Evolutionary conservation across 1,284 basidiomycete genomes (phyloP).

Genomic region (Cryptococcus maquisensis): DNA sequence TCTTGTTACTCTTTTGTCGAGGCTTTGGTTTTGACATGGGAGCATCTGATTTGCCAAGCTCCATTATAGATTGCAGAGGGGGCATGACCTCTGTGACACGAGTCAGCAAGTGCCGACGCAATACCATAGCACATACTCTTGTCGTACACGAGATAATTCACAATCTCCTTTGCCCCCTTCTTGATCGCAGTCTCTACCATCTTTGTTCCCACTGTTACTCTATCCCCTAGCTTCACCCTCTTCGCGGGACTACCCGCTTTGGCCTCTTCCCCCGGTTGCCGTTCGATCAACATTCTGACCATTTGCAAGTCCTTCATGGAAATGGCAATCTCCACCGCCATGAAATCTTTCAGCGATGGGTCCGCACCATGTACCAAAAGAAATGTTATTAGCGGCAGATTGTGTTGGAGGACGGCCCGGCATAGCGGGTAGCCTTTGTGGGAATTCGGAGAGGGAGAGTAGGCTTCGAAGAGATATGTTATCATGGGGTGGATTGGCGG

Average conservation of each 20-base stretch:
- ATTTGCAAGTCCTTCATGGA: conserved; percentile 59
- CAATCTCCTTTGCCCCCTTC: conserved; percentile 56
- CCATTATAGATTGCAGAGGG: conserved; percentile 18
- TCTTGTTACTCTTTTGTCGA: conserved; percentile 1
- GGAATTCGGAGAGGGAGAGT: conserved; percentile 56
- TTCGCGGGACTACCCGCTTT: conserved; percentile 6
- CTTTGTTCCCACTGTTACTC: conserved; percentile 20
- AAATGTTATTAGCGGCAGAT: conserved; percentile 61
- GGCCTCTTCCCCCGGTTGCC: conserved; percentile 14
- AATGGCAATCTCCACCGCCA: conserved; percentile 72
- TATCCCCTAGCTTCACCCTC: conserved; percentile 16
- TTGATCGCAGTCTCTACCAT: conserved; percentile 50
- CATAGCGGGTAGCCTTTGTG: conserved; percentile 72
- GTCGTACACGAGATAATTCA: conserved; percentile 67
- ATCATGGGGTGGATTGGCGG: conserved; percentile 43
- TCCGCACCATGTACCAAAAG: conserved; percentile 68
- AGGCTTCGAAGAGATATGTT: conserved; percentile 38
- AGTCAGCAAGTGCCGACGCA: neutral
- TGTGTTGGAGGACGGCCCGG: conserved; percentile 64
- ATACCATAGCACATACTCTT: conserved; percentile 55
- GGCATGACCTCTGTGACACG: conserved; percentile 15
- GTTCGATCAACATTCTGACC: conserved; percentile 70
- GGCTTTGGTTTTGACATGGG: neutral
- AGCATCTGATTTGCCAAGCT: conserved; percentile 6
- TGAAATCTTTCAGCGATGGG: conserved; percentile 57